A percentile compares a stretch with the other conserved stretches of the same genome.
phyloP scores from a whole-genome alignment of 192 early-diverging fungal genomes.

The Backusella tuberculispora region DNA sequence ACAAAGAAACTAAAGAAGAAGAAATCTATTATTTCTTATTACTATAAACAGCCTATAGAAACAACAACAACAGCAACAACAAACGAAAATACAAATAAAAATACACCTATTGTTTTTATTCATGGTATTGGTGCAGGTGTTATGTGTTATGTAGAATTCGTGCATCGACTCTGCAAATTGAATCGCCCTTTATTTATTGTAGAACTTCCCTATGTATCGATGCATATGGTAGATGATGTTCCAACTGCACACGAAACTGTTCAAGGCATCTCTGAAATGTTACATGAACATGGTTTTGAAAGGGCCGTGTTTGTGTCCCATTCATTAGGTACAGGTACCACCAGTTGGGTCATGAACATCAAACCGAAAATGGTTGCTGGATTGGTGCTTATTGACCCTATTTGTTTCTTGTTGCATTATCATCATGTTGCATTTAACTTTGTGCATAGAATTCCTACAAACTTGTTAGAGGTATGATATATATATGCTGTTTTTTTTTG shows the following conservation, averaged over 20 bases:
- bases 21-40: background rate
- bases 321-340: slow-evolving; percentile 64
- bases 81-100: slow-evolving; percentile 6
- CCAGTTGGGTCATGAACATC: slow-evolving; percentile 62
- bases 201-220: slow-evolving; percentile 68
- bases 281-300: slow-evolving; percentile 49
- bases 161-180: slow-evolving; percentile 47
- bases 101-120: slow-evolving; percentile 65
- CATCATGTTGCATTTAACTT: slow-evolving; percentile 67
- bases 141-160: slow-evolving; percentile 55
- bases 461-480: slow-evolving; percentile 36
- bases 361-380: slow-evolving; percentile 53
- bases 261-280: slow-evolving; percentile 57
- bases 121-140: slow-evolving; percentile 73
- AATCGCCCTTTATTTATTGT: slow-evolving; percentile 54
- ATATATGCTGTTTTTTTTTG: background rate
- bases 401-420: slow-evolving; percentile 67
- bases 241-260: slow-evolving; percentile 61
- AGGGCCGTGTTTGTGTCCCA: slow-evolving; percentile 71
- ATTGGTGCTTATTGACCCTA: slow-evolving; percentile 65
- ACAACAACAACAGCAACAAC: too few species aligned
- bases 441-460: slow-evolving; percentile 46
- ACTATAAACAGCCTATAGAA: slow-evolving; percentile 3
- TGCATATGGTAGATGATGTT: slow-evolving; percentile 61
- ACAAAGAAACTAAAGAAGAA: background rate